Percentiles rank a stretch among this genome's conserved stretches.
Evolutionary conservation across 768 basidiomycete species (phyloP).

Genomic region (Sporobolomyces pararoseus): DNA sequence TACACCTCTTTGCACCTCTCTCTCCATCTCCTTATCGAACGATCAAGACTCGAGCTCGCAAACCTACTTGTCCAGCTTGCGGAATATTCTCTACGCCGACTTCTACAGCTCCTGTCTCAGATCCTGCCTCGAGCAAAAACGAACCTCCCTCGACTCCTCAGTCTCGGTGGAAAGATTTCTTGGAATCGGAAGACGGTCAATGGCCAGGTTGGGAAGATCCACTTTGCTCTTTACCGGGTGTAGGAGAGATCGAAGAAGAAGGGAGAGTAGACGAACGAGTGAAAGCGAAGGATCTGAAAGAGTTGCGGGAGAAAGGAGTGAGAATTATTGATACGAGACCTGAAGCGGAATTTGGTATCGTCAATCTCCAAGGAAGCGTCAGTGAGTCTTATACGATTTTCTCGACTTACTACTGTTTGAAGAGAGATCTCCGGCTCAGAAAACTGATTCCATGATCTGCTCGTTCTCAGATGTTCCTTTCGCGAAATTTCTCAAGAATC

Average conservation of each 20-base stretch:
- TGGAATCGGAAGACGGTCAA: background rate
- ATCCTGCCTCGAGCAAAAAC: background rate
- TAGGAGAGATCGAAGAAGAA: background rate
- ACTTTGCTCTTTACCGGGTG: conserved; percentile 22
- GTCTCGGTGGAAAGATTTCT: conserved; percentile 25
- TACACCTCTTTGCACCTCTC: conserved; percentile 73
- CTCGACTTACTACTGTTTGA: too few species aligned
- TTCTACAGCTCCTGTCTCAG: background rate
- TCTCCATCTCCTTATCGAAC: conserved; percentile 68
- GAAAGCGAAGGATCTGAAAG: background rate
- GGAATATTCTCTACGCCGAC: conserved; percentile 48
- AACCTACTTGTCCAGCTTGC: conserved; percentile 71
- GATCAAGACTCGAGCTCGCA: conserved; percentile 71
- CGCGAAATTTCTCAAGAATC: conserved; percentile 18
- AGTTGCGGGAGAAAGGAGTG: background rate
- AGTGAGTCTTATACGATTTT: conserved; percentile 17
- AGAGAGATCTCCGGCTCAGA: too few species aligned
- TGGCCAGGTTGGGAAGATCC: conserved; percentile 38
- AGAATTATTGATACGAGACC: conserved; percentile 33
- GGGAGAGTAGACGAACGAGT: background rate
- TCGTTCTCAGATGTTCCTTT: conserved; percentile 33
- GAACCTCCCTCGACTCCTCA: background rate
- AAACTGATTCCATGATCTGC: background rate
- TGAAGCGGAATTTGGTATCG: conserved; percentile 37
- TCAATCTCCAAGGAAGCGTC: conserved; percentile 23